Percentiles rank a stretch among this genome's conserved stretches.
Evolutionary conservation across 2,329 filamentous ascomycete species (phyloP).

Genomic region (Botrytis medusae): DNA sequence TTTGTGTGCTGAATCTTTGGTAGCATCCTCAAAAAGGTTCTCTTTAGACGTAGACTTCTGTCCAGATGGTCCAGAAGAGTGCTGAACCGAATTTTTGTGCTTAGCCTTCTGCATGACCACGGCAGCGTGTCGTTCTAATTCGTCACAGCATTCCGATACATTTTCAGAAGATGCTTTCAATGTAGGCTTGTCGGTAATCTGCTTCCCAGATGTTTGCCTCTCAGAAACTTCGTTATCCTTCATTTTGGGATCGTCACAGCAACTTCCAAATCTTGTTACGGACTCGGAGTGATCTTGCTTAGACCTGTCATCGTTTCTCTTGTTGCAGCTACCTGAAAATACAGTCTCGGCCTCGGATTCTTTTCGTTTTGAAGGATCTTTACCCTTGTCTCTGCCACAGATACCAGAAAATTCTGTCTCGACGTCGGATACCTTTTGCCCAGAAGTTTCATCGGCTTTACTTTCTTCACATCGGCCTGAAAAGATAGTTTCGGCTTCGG

Average conservation of each 20-base stretch:
- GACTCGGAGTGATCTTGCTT: neutral
- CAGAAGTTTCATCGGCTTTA: neutral
- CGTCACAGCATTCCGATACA: neutral
- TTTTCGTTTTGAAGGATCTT: neutral
- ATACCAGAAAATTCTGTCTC: neutral
- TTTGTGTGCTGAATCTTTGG: no score
- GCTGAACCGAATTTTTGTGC: neutral
- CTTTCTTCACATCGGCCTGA: neutral
- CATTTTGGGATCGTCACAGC: neutral
- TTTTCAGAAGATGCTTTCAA: neutral
- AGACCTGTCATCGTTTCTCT: neutral
- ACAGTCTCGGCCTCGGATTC: neutral
- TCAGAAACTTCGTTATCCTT: neutral
- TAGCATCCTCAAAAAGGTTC: neutral
- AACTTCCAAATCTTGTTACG: conserved; percentile 7
- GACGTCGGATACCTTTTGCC: neutral
- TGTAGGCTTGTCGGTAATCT: neutral
- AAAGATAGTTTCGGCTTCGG: conserved; percentile 5
- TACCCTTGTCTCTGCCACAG: neutral
- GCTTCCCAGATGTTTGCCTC: neutral
- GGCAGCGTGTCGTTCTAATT: neutral
- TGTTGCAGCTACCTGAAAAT: neutral
- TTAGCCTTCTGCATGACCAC: neutral
- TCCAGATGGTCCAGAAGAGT: neutral
- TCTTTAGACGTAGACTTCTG: neutral